Evolutionary conservation across 371 early-diverging fungal species (phyloP).

Genomic region (Zychaea mexicana): DNA sequence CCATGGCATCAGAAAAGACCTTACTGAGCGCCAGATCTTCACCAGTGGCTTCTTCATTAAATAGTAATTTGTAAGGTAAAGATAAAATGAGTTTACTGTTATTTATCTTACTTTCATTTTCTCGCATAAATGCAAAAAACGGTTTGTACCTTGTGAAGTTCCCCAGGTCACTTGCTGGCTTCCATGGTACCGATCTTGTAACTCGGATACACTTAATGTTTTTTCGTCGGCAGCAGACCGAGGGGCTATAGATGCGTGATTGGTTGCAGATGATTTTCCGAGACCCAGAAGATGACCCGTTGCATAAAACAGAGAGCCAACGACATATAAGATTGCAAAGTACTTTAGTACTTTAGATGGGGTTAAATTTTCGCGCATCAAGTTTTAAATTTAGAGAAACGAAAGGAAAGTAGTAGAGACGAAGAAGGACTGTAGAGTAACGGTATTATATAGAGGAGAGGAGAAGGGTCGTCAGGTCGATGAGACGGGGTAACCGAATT

Average conservation of each 20-base stretch:
- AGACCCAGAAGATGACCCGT: conserved; percentile 29
- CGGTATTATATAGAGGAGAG: neutral
- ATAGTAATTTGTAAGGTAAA: neutral
- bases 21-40: conserved; percentile 58
- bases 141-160: neutral
- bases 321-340: conserved; percentile 26
- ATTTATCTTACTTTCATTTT: too few relatives aligned
- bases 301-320: conserved; percentile 29
- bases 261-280: conserved; percentile 6
- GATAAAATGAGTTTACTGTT: neutral
- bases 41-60: conserved; percentile 12
- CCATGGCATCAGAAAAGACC: conserved; percentile 61
- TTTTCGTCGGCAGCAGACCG: conserved; percentile 8
- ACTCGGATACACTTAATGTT: conserved; percentile 14
- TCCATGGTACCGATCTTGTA: conserved; percentile 26
- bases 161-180: conserved; percentile 28
- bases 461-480: neutral
- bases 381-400: neutral
- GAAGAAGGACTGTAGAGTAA: neutral
- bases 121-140: too few relatives aligned
- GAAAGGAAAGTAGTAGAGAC: neutral
- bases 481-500: neutral
- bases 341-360: conserved; percentile 20
- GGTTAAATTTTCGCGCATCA: conserved; percentile 17
- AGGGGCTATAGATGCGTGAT: neutral